phyloP scores from a whole-genome alignment of 768 basidiomycete genomes.

The Holtermanniella nyarrowii region DNA sequence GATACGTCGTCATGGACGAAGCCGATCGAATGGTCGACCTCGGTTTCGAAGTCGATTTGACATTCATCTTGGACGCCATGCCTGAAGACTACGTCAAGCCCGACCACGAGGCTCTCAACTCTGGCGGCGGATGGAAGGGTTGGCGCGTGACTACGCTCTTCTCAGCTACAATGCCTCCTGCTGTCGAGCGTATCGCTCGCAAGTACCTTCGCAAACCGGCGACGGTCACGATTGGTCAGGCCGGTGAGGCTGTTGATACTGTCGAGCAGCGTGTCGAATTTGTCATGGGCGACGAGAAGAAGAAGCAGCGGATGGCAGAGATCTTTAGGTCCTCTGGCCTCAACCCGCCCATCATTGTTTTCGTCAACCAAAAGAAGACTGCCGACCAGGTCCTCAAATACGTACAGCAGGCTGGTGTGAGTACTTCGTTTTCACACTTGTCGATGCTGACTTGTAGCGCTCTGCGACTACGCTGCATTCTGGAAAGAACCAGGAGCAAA shows the following conservation, averaged over 20 bases:
- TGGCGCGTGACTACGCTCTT: constrained; percentile 81
- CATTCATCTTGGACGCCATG: constrained; percentile 86
- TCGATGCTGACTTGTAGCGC: constrained; percentile 50
- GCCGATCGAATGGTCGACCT: constrained; percentile 98
- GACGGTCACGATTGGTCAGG: constrained; percentile 94
- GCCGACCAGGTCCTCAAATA: constrained; percentile 97
- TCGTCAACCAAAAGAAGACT: constrained; percentile 99
- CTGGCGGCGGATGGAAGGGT: constrained; percentile 39
- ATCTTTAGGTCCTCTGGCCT: constrained; percentile 80
- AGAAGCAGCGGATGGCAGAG: constrained; percentile 82
- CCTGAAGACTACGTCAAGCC: constrained; percentile 81
- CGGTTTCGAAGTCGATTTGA: constrained; percentile 88
- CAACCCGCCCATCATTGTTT: constrained; percentile 88
- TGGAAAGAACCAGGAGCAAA: constrained; percentile 94
- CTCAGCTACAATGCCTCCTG: constrained; percentile 52
- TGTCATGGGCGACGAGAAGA: constrained; percentile 86
- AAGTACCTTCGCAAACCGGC: constrained; percentile 91
- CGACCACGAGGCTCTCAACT: constrained; percentile 67
- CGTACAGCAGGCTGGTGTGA: constrained; percentile 71
- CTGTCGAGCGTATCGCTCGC: constrained; percentile 56
- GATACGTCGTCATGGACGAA: constrained; percentile 99
- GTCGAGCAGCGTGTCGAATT: constrained; percentile 96
- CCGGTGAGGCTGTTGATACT: constrained; percentile 93
- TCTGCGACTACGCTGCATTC: constrained; percentile 85
- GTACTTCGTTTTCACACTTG: constrained; percentile 35